These are phyloP conservation scores for Vitis hybrid DNA, from an alignment of 177 flowering plant species.

Conservation along the genomic window DNA sequence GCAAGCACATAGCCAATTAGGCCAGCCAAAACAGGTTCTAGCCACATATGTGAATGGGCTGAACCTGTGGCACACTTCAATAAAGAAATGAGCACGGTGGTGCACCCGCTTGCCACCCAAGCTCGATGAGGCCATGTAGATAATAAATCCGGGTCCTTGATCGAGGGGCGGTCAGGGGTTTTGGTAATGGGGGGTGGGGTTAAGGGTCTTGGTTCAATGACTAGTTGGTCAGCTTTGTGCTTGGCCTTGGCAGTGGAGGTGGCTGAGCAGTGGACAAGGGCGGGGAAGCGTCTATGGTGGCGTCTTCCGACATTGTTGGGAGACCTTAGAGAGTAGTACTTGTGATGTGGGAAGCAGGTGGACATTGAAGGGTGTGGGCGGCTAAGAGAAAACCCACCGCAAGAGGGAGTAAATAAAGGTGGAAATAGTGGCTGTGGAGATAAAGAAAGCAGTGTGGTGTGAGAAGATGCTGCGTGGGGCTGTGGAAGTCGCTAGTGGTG, in stretches of 20 bases:
- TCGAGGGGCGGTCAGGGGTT: slow-evolving; percentile 7
- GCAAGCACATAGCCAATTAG: slow-evolving; percentile 65
- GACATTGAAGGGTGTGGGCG: slow-evolving; percentile 26
- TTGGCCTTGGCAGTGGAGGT: slow-evolving; percentile 15
- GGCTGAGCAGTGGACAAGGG: slow-evolving; percentile 1
- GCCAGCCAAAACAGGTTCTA: slow-evolving; percentile 55
- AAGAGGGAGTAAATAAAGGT: not conserved
- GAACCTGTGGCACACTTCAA: slow-evolving; percentile 40
- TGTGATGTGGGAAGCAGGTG: slow-evolving; percentile 27
- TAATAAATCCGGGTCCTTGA: slow-evolving; percentile 36
- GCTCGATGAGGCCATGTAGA: slow-evolving; percentile 86
- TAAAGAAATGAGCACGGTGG: slow-evolving; percentile 48
- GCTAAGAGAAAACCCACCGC: not conserved
- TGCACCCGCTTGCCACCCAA: slow-evolving; percentile 76
- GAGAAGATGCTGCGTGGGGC: slow-evolving; percentile 24
- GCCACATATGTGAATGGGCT: slow-evolving; percentile 25
- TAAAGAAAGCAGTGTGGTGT: no score
- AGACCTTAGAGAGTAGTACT: slow-evolving; percentile 9
- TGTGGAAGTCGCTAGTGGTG: slow-evolving; percentile 9
- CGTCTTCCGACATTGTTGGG: slow-evolving; percentile 1
- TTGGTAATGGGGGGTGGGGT: not conserved
- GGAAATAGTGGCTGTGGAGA: not conserved
- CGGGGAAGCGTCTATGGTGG: no score
- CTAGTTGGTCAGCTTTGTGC: not conserved
- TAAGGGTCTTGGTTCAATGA: slow-evolving; percentile 8